Percentiles rank a stretch among this genome's conserved stretches.
These are phyloP conservation scores for Phialophora expanda DNA, from an alignment of 2,329 filamentous ascomycete genomes.

Conservation along the genomic window DNA sequence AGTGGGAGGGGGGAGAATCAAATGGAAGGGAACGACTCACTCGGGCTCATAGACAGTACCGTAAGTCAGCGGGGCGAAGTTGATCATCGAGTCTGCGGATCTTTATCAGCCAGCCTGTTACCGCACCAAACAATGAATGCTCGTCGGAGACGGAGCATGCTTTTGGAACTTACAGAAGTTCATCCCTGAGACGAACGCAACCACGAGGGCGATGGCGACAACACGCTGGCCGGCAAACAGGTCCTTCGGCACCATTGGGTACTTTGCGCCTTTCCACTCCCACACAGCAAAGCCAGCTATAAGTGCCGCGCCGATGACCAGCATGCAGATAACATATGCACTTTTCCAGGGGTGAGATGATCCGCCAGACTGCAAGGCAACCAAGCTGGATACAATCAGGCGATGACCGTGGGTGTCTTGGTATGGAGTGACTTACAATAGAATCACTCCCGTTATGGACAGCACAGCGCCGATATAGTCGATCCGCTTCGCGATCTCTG, in stretches of 20 bases:
- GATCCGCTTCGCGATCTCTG: slow-evolving; percentile 23
- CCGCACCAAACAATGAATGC: neutral
- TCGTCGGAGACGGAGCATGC: neutral
- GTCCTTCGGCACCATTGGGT: slow-evolving; percentile 52
- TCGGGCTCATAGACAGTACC: slow-evolving; percentile 46
- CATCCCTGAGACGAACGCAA: slow-evolving; percentile 64
- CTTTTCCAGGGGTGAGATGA: slow-evolving; percentile 33
- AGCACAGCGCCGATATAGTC: slow-evolving; percentile 32
- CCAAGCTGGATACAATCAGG: slow-evolving; percentile 22
- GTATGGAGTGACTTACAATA: slow-evolving; percentile 39
- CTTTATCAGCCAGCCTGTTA: neutral
- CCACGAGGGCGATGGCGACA: slow-evolving; percentile 59
- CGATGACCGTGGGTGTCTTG: slow-evolving; percentile 41
- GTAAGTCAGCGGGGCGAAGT: slow-evolving; percentile 60
- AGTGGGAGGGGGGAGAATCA: neutral
- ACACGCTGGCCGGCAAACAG: slow-evolving; percentile 57
- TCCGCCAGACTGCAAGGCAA: slow-evolving; percentile 34
- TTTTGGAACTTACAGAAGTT: slow-evolving; percentile 57
- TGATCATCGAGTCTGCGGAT: slow-evolving; percentile 48
- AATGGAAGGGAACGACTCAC: slow-evolving; percentile 4
- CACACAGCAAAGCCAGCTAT: slow-evolving; percentile 52
- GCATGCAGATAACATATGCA: slow-evolving; percentile 52
- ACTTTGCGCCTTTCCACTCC: slow-evolving; percentile 54
- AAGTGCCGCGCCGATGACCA: slow-evolving; percentile 51
- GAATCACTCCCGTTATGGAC: slow-evolving; percentile 30